A percentile compares a stretch with the other conserved stretches of the same genome.
These are phyloP conservation scores for Neonectria coccinea DNA, from an alignment of 2,329 filamentous ascomycete genomes.

Conservation along the genomic window DNA sequence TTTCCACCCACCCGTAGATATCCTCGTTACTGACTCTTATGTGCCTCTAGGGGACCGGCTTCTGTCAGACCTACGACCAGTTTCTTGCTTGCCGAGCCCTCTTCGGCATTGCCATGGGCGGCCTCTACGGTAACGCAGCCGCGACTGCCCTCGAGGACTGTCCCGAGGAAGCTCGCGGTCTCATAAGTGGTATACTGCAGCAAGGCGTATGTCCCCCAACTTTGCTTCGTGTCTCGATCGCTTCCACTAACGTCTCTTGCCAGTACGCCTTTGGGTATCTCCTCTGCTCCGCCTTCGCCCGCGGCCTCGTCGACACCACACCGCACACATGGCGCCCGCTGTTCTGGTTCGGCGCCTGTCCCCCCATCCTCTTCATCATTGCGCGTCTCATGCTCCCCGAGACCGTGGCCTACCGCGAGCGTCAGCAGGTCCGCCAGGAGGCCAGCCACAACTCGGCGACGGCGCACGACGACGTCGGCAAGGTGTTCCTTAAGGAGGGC, in stretches of 20 bases:
- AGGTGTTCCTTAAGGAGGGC: slow-evolving; percentile 78
- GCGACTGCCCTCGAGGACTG: slow-evolving; percentile 83
- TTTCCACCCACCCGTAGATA: no score
- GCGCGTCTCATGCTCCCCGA: slow-evolving; percentile 84
- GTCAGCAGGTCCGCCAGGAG: slow-evolving; percentile 70
- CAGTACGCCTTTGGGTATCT: slow-evolving; percentile 75
- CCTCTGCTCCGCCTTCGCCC: slow-evolving; percentile 67
- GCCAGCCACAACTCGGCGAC: slow-evolving; percentile 33
- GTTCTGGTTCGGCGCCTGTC: slow-evolving; percentile 89
- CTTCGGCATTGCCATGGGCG: slow-evolving; percentile 87
- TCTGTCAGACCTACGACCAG: slow-evolving; percentile 73
- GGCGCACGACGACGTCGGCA: slow-evolving; percentile 49
- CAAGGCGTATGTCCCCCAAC: slow-evolving; percentile 64
- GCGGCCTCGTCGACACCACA: slow-evolving; percentile 80
- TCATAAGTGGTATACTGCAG: slow-evolving; percentile 82
- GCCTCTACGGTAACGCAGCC: slow-evolving; percentile 81
- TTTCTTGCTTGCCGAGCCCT: slow-evolving; percentile 81
- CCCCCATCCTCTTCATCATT: slow-evolving; percentile 82
- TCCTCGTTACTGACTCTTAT: slow-evolving; percentile 24
- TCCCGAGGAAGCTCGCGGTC: slow-evolving; percentile 73
- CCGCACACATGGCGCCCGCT: slow-evolving; percentile 84
- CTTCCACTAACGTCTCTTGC: slow-evolving; percentile 15
- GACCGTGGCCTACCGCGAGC: slow-evolving; percentile 77
- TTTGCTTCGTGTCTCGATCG: accelerated
- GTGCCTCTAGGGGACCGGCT: slow-evolving; percentile 69